phyloP scores from a whole-genome alignment of 352 stramenopile species.

The Hyphochytrium catenoides region DNA sequence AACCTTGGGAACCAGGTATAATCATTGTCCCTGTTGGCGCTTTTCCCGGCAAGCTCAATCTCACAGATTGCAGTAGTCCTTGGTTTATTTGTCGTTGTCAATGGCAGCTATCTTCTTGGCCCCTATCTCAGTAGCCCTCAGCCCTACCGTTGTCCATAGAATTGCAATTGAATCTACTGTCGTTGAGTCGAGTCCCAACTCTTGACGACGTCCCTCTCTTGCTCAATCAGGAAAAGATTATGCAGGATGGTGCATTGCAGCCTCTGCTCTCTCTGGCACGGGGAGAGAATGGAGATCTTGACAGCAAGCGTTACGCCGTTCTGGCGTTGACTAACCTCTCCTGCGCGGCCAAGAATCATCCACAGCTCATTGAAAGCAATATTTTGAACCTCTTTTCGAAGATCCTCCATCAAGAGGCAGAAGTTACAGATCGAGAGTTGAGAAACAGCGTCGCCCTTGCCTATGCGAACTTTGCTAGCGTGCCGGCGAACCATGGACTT shows the following conservation, averaged over 20 bases:
- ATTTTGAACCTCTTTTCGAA: constrained; percentile 35
- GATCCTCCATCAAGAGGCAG: constrained; percentile 46
- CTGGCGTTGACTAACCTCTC: constrained; percentile 80
- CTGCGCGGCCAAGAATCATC: constrained; percentile 48
- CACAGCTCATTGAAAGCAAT: constrained; percentile 40
- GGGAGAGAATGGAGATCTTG: constrained; percentile 58
- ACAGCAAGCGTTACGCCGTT: constrained; percentile 64
- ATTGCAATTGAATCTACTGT: too few species aligned
- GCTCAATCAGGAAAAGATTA: constrained; percentile 60
- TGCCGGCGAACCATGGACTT: constrained; percentile 61
- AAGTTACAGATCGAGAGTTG: too few species aligned
- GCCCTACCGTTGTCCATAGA: too few species aligned
- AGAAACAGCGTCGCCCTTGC: constrained; percentile 70
- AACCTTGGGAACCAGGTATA: constrained; percentile 70
- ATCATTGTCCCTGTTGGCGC: too few species aligned
- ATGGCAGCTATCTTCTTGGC: too few species aligned
- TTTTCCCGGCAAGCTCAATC: too few species aligned
- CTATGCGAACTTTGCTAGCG: constrained; percentile 78
- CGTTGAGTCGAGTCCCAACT: too few species aligned
- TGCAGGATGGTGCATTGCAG: constrained; percentile 63
- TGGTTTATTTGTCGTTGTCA: too few species aligned
- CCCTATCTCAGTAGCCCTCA: too few species aligned
- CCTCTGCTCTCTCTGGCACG: constrained; percentile 57
- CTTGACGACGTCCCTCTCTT: too few species aligned
- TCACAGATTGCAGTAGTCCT: too few species aligned